These are phyloP conservation scores for Penicillium tannophilum DNA, from an alignment of 495 filamentous ascomycete genomes.

Conservation along the genomic window DNA sequence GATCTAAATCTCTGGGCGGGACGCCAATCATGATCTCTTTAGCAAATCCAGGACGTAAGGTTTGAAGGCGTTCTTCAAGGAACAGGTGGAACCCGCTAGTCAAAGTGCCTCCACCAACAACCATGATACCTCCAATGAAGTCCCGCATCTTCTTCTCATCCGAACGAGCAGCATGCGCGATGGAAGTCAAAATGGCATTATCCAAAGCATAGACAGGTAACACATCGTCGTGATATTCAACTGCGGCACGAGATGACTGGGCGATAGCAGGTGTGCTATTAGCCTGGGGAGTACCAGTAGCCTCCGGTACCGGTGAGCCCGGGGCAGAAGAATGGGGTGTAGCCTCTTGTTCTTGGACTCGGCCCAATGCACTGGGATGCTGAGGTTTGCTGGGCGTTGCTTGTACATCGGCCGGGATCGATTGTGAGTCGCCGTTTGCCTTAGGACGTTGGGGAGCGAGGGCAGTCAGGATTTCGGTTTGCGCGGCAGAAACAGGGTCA, in stretches of 20 bases:
- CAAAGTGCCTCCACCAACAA: constrained; percentile 87
- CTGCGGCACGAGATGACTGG: constrained; percentile 39
- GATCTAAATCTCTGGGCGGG: constrained; percentile 89
- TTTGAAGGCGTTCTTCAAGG: constrained; percentile 78
- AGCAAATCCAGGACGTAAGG: constrained; percentile 64
- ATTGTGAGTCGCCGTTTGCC: constrained; percentile 34
- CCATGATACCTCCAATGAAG: constrained; percentile 92
- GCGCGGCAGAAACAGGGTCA: constrained; percentile 84
- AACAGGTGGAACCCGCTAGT: constrained; percentile 72
- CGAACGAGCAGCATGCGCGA: constrained; percentile 80
- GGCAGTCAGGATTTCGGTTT: constrained; percentile 71
- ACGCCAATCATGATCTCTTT: constrained; percentile 87
- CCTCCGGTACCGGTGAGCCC: constrained; percentile 82
- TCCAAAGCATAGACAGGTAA: constrained; percentile 84
- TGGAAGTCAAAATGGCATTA: constrained; percentile 82
- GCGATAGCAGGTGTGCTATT: constrained; percentile 30
- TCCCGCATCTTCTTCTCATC: constrained; percentile 94
- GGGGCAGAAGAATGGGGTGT: constrained; percentile 84
- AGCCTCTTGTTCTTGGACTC: constrained; percentile 57
- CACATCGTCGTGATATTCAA: constrained; percentile 76
- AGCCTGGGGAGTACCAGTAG: constrained; percentile 65
- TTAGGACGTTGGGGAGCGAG: constrained; percentile 61
- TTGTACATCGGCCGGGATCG: constrained; percentile 33
- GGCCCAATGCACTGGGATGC: constrained; percentile 45
- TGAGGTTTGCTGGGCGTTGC: constrained; percentile 46